Base-by-base conservation (phyloP, 1,284 basidiomycete species). In the Cryptococcus jaspeensis region DNA sequence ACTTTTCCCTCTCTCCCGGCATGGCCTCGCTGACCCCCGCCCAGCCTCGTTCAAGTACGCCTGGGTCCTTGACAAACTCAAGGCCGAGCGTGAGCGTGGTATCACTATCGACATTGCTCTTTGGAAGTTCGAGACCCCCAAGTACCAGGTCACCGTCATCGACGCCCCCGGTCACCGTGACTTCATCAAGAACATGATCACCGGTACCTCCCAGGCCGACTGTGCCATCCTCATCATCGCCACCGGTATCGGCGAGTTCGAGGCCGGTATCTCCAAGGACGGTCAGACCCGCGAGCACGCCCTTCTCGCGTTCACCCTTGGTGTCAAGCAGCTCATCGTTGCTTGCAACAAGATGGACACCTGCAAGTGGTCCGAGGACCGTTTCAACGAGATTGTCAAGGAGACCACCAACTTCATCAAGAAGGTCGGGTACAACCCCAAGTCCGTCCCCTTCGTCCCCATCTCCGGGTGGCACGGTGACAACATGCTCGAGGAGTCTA, bases 161-260 rank as follows among this genome's bases (percentile, higher is more conserved):
- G 67, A 70, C 60, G 96, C 95, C 80, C 96, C 95, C 56, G 96
- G 95, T 79, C 96, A 99, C 84, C 93, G 95, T 88, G 96, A 99
- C 81, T 99, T 99, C 84, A 99, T 99, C 87, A 99, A 99, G 86
- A 99, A 97, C 91, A 97, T 98, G 93, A 98, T 98, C 80, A 98
- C 93, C 65, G 95, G 95, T 87, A 99, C 95, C 77, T 98, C 95
- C 75, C 95, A 98, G 86, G 95, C 95, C 79, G 95, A 98, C 82
- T 98, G 95, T 78, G 95, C 93, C 77, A 89, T 99, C 79, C 92
- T 99, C 80, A 98, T 99, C 85, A 99, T 99, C 74, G 95, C 94
- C 74, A 90, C 84, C 81, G 96, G 95, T 85, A 92, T 90, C 80
- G 95, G 95, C 88, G 95, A 99, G 84, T 99, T 99, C 84, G 96